Base-by-base conservation (phyloP, 208 protist species). In the Borovskyia barvae region DNA sequence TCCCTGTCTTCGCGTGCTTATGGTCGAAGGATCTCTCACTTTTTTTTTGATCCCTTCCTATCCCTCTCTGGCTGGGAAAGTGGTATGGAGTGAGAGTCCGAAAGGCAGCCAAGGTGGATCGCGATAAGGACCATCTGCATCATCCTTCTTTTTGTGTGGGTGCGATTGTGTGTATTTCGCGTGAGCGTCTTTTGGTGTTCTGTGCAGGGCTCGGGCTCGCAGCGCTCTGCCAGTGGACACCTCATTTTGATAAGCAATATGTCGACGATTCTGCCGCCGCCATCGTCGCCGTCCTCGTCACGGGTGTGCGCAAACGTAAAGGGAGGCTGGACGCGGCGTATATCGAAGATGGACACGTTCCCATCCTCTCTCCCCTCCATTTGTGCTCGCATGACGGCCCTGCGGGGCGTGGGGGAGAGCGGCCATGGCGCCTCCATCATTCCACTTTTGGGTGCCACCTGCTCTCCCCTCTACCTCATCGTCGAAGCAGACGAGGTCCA, bases 381-480 rank as follows among this genome's bases (percentile, higher is more conserved):
- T 22, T 26, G 42, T 22, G 45, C 49, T 15, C 63, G 63, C 22
- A 35, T 56, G 0, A 47, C 37, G n/a, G 63, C 63, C 5, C 30
- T 69, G 45, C 63, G 48, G 26, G 0, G 14, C 39, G 36, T 25
- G 26, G 37, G 8, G 20, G 3, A 19, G 30, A 39, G n/a, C 5
- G 14, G 51, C 17, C 7, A 20, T 11, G 35, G 37, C 28, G 25
- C 42, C 1, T 49, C 29, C 1, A 9, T 90, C 15, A 40, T 78
- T 1, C 48, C 72, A 2, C 76, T 85, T 43, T 62, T 36, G 20
- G 60, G 62, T 11, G 63, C 61, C 22, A 28, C n/a, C 15, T 36
- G 82, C 25, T 79, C 77, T 1, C 83, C 83, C 15, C 61, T 82
- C 19, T 75, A 74, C 51, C 51, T 90, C 8, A 41, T 61, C 7